A percentile compares a stretch with the other conserved stretches of the same genome.
Evolutionary conservation across 2,329 filamentous ascomycete species (phyloP).

Genomic region (Ascochyta rabiei): DNA sequence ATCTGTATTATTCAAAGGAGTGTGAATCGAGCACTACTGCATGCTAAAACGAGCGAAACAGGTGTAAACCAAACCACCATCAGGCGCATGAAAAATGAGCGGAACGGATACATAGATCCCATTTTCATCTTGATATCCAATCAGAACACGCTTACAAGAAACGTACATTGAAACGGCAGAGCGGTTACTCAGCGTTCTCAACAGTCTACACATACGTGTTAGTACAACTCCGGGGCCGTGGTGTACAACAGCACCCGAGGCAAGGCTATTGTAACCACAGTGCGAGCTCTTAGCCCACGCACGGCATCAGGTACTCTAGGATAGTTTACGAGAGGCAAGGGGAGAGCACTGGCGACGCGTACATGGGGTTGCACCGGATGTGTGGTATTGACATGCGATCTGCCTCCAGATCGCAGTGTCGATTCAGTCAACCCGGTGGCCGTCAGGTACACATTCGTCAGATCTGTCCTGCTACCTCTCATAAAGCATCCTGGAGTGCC

Average conservation of each 20-base stretch:
- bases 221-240: neutral
- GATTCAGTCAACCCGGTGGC: too few relatives aligned
- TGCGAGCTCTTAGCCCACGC: neutral
- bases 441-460: neutral
- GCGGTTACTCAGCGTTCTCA: neutral
- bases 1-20: neutral
- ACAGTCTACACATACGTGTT: neutral
- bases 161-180: neutral
- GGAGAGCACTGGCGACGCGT: neutral
- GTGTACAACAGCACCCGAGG: constrained; percentile 6
- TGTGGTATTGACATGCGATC: too few relatives aligned
- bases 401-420: too few relatives aligned
- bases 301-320: neutral
- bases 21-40: neutral
- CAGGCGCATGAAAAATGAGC: neutral
- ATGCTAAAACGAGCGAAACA: too few relatives aligned
- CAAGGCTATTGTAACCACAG: constrained; percentile 6
- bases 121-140: neutral
- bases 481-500: neutral
- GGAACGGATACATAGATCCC: neutral
- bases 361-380: too few relatives aligned
- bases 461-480: neutral
- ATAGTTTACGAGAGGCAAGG: neutral
- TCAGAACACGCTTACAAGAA: neutral
- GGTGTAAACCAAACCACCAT: too few relatives aligned